Evolutionary conservation across 495 filamentous ascomycete species (phyloP).

Genomic region (Tuber borchii): DNA sequence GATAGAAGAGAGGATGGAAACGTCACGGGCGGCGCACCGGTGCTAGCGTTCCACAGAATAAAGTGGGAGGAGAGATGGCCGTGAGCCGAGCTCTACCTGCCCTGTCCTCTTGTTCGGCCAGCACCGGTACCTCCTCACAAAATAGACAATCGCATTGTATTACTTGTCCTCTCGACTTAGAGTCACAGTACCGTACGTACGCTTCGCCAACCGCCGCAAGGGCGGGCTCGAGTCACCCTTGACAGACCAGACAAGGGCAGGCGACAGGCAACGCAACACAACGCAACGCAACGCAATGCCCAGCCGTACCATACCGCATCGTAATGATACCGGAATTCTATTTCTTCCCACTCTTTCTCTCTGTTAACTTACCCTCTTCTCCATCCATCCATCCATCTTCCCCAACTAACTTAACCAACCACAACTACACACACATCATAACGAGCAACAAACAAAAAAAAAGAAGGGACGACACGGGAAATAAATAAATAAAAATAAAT

Average conservation of each 20-base stretch:
- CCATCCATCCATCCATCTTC: slow-evolving; percentile 7
- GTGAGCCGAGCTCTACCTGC: no score
- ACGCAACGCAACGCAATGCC: neutral
- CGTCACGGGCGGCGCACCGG: no score
- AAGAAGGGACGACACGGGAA: neutral
- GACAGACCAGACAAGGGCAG: neutral
- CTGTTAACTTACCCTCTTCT: slow-evolving; percentile 3
- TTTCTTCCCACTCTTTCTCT: neutral
- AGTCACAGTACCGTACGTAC: neutral
- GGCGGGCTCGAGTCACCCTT: neutral
- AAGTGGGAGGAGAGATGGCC: no score
- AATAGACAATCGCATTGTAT: neutral
- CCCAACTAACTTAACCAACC: slow-evolving; percentile 17
- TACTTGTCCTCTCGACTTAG: neutral
- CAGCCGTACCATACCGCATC: neutral
- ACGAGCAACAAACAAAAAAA: neutral
- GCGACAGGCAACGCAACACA: neutral
- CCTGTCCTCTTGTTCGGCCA: no score
- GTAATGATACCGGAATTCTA: neutral
- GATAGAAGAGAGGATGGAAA: no score
- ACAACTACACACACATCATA: neutral
- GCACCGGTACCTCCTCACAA: no score
- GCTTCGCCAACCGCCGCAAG: neutral
- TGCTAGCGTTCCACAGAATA: no score
- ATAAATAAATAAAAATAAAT: neutral